Conservation (phyloP, 1,139 yeast genomes). For the Saccharomycopsis hybrid region DNA sequence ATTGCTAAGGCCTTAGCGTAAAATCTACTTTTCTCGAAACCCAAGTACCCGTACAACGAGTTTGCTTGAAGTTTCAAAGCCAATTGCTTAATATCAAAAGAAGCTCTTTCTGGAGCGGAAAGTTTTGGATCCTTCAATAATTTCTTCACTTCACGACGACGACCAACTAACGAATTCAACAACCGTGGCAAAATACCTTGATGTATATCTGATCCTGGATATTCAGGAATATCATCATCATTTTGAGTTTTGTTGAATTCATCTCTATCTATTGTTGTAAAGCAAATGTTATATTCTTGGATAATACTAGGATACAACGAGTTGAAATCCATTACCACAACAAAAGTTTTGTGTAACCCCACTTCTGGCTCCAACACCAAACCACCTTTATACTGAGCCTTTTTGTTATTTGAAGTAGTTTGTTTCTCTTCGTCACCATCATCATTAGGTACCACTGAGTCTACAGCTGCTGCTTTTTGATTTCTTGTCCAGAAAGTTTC, state of each 20-base stretch:
- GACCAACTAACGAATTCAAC: slow-evolving; percentile 74
- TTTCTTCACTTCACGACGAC: slow-evolving; percentile 91
- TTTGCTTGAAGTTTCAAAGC: slow-evolving; percentile 96
- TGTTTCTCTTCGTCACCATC: slow-evolving; percentile 38
- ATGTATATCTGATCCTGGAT: slow-evolving; percentile 52
- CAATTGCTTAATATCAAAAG: slow-evolving; percentile 92
- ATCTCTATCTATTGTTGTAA: slow-evolving; percentile 85
- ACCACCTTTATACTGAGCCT: slow-evolving; percentile 92
- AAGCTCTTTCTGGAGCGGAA: slow-evolving; percentile 56
- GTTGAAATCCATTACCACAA: slow-evolving; percentile 96
- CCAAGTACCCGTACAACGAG: slow-evolving; percentile 99
- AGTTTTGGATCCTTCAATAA: slow-evolving; percentile 71
- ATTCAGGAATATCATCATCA: slow-evolving; percentile 62
- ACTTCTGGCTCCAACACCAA: slow-evolving; percentile 95
- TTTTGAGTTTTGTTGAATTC: slow-evolving; percentile 32
- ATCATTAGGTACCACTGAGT: slow-evolving; percentile 26
- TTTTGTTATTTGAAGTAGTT: slow-evolving; percentile 46
- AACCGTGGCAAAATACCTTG: slow-evolving; percentile 86
- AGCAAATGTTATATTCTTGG: slow-evolving; percentile 94
- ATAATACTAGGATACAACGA: slow-evolving; percentile 95
- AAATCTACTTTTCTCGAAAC: slow-evolving; percentile 85
- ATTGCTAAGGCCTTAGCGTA: slow-evolving; percentile 95
- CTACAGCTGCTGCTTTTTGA: slow-evolving; percentile 30
- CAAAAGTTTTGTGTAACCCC: slow-evolving; percentile 84
- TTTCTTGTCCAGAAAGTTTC: slow-evolving; percentile 46